Base-by-base conservation (phyloP, 768 basidiomycete genomes). In the Suillus cothurnatus region DNA sequence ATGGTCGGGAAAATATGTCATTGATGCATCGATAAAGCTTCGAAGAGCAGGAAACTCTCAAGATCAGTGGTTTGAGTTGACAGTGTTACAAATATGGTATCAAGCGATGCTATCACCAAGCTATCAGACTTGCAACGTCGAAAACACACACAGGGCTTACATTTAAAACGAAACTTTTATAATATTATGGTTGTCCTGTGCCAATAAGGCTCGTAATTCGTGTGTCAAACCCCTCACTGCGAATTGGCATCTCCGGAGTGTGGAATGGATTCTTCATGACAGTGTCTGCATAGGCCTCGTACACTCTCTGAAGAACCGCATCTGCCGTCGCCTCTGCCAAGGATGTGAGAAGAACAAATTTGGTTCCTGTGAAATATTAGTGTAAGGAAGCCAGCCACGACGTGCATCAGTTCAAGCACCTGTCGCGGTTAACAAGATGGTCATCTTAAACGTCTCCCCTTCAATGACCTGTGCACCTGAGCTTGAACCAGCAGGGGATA, bases 221-320 rank as follows among this genome's bases (percentile, higher is more conserved):
- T 63, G 79, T 79, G 72, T 99, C 97, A 73, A 99, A 99, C 21
- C 86, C 88, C 70, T 95, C 93, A 52, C 84, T 94, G 56, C 97
- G 87, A 69, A 99, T 95, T 2, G 97, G 97, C 97, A 99, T 99
- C 76, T 99, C 97, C n/a, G 92, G 93, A 6, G 95, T 97, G 77
- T 99, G 95, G 78, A 99, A 99, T 1, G 97, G 97, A 73, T 98
- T 98, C 82, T 99, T 98, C 94, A 98, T 97, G 62, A 95, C 95
- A 1, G 92, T 88, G 73, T 99, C 97, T 0, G 96, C 85, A 75
- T 98, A 99, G 23, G 86, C 87, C 75, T 98, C 95, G 77, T 99
- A 99, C 56, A 95, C 89, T 75, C 89, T 93, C 71, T 91, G 89
- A 47, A 99, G 80, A 26, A 91, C 81, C 4, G 85, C 71, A 26